Conservation (phyloP, 2,329 filamentous ascomycete genomes). For the Myriosclerotinia scirpicola region DNA sequence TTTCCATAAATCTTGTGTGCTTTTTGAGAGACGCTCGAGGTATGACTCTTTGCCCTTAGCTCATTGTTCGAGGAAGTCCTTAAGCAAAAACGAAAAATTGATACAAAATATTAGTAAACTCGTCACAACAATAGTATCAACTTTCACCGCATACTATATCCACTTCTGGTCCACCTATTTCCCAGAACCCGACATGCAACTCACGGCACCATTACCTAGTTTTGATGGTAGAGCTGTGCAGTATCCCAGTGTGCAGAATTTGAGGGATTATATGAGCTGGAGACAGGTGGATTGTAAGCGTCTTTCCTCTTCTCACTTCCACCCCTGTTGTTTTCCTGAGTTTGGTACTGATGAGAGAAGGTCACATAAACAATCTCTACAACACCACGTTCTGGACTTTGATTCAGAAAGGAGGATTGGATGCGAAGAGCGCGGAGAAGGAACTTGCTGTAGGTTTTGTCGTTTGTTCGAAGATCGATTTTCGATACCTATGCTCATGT, state of each 20-base stretch:
- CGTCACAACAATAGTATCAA: slow-evolving; percentile 85
- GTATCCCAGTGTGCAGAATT: slow-evolving; percentile 78
- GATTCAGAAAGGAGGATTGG: slow-evolving; percentile 74
- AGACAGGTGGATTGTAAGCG: slow-evolving; percentile 86
- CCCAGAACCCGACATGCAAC: slow-evolving; percentile 62
- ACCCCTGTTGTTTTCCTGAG: no score
- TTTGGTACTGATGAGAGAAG: slow-evolving; percentile 45
- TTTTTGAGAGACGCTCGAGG: slow-evolving; percentile 86
- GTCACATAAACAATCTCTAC: slow-evolving; percentile 97
- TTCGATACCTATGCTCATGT: neutral
- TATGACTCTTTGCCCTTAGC: slow-evolving; percentile 43
- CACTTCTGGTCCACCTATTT: slow-evolving; percentile 78
- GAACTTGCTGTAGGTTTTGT: slow-evolving; percentile 63
- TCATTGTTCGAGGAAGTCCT: slow-evolving; percentile 1
- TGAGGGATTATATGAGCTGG: slow-evolving; percentile 96
- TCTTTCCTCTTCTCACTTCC: slow-evolving; percentile 22
- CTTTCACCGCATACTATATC: slow-evolving; percentile 90
- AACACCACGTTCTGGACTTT: slow-evolving; percentile 96
- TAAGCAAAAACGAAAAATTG: neutral
- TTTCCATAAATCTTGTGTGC: slow-evolving; percentile 74
- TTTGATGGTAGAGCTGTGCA: slow-evolving; percentile 92
- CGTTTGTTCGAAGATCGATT: neutral
- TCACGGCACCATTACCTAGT: slow-evolving; percentile 75
- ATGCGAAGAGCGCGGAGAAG: slow-evolving; percentile 75
- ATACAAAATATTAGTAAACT: slow-evolving; percentile 64